Conservation (phyloP, 139 green algal species). For the Mychonastes homosphaera region DNA sequence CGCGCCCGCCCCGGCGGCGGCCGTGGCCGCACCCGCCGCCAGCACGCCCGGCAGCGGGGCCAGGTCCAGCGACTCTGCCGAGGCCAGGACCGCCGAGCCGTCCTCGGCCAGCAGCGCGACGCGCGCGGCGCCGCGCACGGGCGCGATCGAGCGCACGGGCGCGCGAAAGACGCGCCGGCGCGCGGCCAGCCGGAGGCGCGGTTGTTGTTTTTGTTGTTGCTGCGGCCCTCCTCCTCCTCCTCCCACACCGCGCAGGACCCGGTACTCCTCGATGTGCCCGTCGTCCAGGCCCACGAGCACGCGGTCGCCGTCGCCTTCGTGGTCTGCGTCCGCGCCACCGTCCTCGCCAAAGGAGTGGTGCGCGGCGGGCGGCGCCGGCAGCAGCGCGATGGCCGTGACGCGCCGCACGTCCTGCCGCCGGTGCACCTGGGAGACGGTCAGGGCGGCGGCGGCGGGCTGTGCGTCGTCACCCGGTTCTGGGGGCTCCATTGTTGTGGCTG, state of each 20-base stretch:
- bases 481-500: not conserved
- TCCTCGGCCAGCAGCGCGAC: slow-evolving; percentile 24
- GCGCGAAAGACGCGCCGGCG: slow-evolving; percentile 19
- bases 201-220: not conserved
- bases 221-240: too few relatives aligned
- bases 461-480: slow-evolving; percentile 1
- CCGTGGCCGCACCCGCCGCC: slow-evolving; percentile 8
- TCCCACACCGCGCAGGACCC: too few relatives aligned
- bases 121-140: not conserved
- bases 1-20: not conserved
- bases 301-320: not conserved
- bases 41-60: slow-evolving; percentile 10
- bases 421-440: slow-evolving; percentile 13
- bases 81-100: slow-evolving; percentile 14
- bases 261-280: slow-evolving; percentile 28
- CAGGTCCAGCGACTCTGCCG: too few relatives aligned
- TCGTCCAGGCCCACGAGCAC: not conserved
- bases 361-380: slow-evolving; percentile 6
- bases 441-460: slow-evolving; percentile 7
- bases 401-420: slow-evolving; percentile 10
- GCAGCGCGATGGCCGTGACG: slow-evolving; percentile 23
- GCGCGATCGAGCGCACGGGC: slow-evolving; percentile 1
- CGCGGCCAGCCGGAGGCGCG: slow-evolving; percentile 7
- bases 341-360: slow-evolving; percentile 24
- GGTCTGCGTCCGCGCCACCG: slow-evolving; percentile 6